Conservation (phyloP, 768 basidiomycete species). For the Flagelloscypha sp. region DNA sequence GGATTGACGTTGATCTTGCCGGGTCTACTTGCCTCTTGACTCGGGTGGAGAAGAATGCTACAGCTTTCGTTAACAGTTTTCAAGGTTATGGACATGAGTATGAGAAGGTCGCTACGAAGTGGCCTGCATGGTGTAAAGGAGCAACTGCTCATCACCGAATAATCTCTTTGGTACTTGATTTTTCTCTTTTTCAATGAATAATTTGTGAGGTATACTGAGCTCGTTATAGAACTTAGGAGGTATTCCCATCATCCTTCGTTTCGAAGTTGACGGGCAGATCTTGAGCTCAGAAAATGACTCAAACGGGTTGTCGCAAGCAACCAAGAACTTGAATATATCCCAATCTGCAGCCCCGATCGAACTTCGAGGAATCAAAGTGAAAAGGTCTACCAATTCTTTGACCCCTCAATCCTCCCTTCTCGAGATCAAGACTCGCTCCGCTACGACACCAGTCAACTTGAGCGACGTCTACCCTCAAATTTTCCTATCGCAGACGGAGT, state of each 20-base stretch:
- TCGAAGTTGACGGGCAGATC: conserved; percentile 54
- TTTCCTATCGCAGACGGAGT: conserved; percentile 58
- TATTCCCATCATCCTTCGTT: conserved; percentile 50
- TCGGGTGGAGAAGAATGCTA: conserved; percentile 39
- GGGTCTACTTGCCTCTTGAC: conserved; percentile 58
- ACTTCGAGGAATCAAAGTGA: conserved; percentile 16
- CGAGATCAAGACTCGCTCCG: conserved; percentile 39
- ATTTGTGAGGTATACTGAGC: neutral
- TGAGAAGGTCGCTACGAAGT: conserved; percentile 45
- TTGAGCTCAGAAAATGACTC: conserved; percentile 11
- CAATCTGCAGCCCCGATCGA: conserved; percentile 7
- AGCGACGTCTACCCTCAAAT: conserved; percentile 55
- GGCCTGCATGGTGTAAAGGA: conserved; percentile 39
- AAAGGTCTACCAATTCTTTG: conserved; percentile 10
- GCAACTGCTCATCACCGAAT: conserved; percentile 55
- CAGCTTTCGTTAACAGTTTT: conserved; percentile 15
- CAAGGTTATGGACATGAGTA: conserved; percentile 54
- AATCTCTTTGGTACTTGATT: conserved; percentile 46
- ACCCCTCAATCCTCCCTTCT: conserved; percentile 36
- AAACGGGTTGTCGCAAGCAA: no score
- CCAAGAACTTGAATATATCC: no score
- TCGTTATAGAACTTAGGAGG: conserved; percentile 51
- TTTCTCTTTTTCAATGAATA: neutral
- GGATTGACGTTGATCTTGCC: conserved; percentile 61
- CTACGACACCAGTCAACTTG: conserved; percentile 38